Evolutionary conservation across 352 stramenopile species (phyloP).

Genomic region (Globisporangium cystogenes): DNA sequence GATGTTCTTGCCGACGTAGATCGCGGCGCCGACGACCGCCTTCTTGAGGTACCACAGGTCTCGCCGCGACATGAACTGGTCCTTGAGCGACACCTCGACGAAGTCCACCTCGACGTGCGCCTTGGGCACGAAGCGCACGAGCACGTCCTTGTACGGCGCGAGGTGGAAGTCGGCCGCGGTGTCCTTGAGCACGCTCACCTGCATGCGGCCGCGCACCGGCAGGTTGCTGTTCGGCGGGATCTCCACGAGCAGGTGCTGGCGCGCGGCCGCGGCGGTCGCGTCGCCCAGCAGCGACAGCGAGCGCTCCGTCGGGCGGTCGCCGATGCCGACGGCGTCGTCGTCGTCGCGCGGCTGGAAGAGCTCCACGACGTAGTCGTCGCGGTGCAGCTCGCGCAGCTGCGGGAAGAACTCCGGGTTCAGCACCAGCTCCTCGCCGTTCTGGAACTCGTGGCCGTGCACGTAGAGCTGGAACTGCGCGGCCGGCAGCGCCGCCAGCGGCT

Average conservation of each 20-base stretch:
- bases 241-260: slow-evolving; percentile 74
- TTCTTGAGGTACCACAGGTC: slow-evolving; percentile 87
- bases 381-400: slow-evolving; percentile 57
- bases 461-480: slow-evolving; percentile 72
- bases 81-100: slow-evolving; percentile 88
- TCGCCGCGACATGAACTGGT: slow-evolving; percentile 91
- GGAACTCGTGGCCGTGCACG: slow-evolving; percentile 80
- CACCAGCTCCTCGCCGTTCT: slow-evolving; percentile 73
- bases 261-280: slow-evolving; percentile 14
- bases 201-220: slow-evolving; percentile 70
- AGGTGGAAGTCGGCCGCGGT: slow-evolving; percentile 68
- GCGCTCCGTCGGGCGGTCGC: slow-evolving; percentile 14
- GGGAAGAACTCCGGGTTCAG: slow-evolving; percentile 79
- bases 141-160: slow-evolving; percentile 73
- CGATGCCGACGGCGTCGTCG: slow-evolving; percentile 3
- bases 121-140: slow-evolving; percentile 78
- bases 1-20: slow-evolving; percentile 79
- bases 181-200: slow-evolving; percentile 82
- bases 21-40: slow-evolving; percentile 53
- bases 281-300: slow-evolving; percentile 8
- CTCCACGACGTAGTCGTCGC: slow-evolving; percentile 77
- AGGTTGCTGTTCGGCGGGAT: slow-evolving; percentile 58
- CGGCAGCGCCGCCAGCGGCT: slow-evolving; percentile 40
- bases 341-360: slow-evolving; percentile 52
- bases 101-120: slow-evolving; percentile 78